Evolutionary conservation across 2,329 filamentous ascomycete genomes (phyloP).

Genomic region (Colletotrichum horii): DNA sequence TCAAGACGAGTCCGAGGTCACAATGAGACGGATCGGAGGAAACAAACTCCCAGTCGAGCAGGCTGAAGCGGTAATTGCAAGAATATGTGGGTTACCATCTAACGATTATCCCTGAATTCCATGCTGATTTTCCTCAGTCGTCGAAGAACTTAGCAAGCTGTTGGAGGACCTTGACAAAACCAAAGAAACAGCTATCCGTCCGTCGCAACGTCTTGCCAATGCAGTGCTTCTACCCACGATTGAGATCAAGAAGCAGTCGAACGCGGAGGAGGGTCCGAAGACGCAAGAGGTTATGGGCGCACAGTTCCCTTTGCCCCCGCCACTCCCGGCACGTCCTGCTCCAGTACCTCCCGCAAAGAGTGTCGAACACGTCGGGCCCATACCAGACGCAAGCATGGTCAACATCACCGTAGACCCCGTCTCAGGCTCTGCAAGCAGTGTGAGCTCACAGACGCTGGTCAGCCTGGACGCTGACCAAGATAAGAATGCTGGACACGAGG

Average conservation of each 20-base stretch:
- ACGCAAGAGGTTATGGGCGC: conserved; percentile 18
- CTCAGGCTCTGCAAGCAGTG: conserved; percentile 48
- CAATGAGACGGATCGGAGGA: conserved; percentile 76
- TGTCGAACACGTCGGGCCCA: conserved; percentile 22
- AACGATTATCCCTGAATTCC: conserved; percentile 39
- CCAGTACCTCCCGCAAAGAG: conserved; percentile 38
- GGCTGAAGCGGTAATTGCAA: conserved; percentile 67
- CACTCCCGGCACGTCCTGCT: conserved; percentile 54
- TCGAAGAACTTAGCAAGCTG: conserved; percentile 72
- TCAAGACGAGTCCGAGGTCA: conserved; percentile 66
- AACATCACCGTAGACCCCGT: conserved; percentile 35
- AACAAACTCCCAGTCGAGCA: conserved; percentile 54
- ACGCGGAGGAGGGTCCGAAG: background rate
- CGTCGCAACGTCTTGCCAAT: conserved; percentile 79
- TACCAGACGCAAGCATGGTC: conserved; percentile 36
- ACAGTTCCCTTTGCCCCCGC: conserved; percentile 41
- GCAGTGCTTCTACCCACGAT: conserved; percentile 70
- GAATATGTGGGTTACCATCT: conserved; percentile 69
- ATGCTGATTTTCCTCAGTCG: conserved; percentile 60
- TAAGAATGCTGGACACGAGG: background rate
- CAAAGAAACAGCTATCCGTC: conserved; percentile 66
- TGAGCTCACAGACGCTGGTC: conserved; percentile 59
- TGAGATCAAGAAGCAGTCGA: background rate
- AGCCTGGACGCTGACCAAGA: conserved; percentile 38
- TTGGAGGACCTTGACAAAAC: conserved; percentile 75